phyloP scores from a whole-genome alignment of 2,329 filamentous ascomycete genomes.

The Pyrenochaeta sp. region DNA sequence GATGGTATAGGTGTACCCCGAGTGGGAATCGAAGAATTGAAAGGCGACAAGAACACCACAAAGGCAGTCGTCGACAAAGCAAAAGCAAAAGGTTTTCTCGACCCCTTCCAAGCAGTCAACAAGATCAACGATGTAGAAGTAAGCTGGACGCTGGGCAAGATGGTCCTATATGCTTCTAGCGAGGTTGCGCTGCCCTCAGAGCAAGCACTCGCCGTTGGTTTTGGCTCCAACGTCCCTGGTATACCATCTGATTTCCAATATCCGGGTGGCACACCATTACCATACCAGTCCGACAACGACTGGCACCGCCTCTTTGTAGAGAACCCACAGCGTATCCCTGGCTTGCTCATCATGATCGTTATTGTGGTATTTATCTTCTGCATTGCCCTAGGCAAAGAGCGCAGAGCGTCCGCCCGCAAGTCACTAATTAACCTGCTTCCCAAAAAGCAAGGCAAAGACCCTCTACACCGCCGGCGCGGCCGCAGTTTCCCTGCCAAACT shows the following conservation, averaged over 20 bases:
- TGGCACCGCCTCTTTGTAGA: conserved; percentile 69
- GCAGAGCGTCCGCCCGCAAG: conserved; percentile 67
- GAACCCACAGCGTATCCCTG: conserved; percentile 73
- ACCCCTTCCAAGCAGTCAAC: conserved; percentile 91
- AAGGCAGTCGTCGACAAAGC: conserved; percentile 73
- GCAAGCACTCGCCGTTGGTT: conserved; percentile 80
- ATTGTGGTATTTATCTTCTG: conserved; percentile 75
- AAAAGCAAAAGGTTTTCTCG: conserved; percentile 77
- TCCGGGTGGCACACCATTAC: conserved; percentile 66
- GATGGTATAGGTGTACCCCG: conserved; percentile 94
- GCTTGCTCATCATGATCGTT: conserved; percentile 79
- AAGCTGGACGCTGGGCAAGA: conserved; percentile 96
- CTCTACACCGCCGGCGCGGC: conserved; percentile 50
- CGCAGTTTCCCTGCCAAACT: conserved; percentile 62
- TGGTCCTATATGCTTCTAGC: conserved; percentile 91
- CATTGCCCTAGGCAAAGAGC: conserved; percentile 81
- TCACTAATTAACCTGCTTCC: conserved; percentile 61
- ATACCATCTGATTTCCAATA: conserved; percentile 83
- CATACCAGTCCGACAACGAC: conserved; percentile 59
- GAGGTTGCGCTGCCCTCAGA: conserved; percentile 75
- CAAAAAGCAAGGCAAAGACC: conserved; percentile 51
- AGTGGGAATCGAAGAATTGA: conserved; percentile 75
- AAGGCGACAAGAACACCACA: conserved; percentile 71
- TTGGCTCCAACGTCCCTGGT: conserved; percentile 80
- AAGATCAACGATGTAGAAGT: conserved; percentile 92